Base-by-base conservation (phyloP, 2,329 filamentous ascomycete species). In the Sarocladiaceae sp. region DNA sequence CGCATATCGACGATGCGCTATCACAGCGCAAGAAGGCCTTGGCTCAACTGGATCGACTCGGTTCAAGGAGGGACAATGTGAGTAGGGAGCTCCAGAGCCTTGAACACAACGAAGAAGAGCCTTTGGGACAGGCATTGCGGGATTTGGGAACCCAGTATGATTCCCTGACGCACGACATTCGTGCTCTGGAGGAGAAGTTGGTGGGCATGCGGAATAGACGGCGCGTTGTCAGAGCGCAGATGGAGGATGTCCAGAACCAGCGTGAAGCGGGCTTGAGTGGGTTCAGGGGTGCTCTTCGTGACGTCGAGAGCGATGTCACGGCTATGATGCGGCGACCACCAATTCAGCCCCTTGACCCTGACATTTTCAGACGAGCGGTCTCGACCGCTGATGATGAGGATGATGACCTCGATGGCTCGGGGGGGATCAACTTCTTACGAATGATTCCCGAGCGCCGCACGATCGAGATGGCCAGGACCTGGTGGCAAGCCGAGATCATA, bases 191-290 rank as follows among this genome's bases (percentile, higher is more conserved):
- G 64, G 75, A 82, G 59, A 79, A 80, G 57, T 71, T 92, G 2
- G 71, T 75, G 22, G 75, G 75, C 3, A 73, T 90, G 68, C 82
- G 82, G 59, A 77, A 75, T 44, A 74, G 79, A 25, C 81, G 83
- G 57, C 71, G 76, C n/a, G 78, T 76, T 62, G 66, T 91, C 0
- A 69, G 79, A 55, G 75, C 76, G 2, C 76, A 81, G 60, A 80
- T 89, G 42, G 74, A 79, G 6, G 82, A 86, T 52, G 76, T 83
- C 1, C 77, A 78, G 56, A 90, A 85, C 58, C 76, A 77, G 51
- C 74, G 85, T 33, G 87, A 90, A 63, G 84, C 87, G 2, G 83
- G 82, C n/a, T 65, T 90, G 13, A 88, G 85, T 52, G 85, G 86
- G 1, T 91, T 90, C 64, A 80, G 77, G 18, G 80, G 84, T 1